phyloP scores from a whole-genome alignment of 192 early-diverging fungal species.

The Rhizophagus sp. region DNA sequence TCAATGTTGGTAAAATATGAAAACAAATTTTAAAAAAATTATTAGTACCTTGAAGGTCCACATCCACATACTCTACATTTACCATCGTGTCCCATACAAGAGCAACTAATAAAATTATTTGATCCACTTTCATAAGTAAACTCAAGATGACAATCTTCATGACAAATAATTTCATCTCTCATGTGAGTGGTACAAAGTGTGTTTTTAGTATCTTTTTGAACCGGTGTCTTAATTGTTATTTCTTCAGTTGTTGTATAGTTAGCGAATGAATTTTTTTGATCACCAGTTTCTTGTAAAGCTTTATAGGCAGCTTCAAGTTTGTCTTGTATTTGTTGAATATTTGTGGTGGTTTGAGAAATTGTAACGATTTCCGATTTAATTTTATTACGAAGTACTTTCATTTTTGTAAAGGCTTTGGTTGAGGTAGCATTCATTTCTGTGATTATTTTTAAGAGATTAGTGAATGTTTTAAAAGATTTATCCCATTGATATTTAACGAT shows the following conservation, averaged over 20 bases:
- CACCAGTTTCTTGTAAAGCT: neutral
- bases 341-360: neutral
- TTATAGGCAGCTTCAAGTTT: neutral
- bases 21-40: neutral
- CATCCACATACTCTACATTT: neutral
- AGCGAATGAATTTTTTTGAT: neutral
- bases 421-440: neutral
- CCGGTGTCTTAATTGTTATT: neutral
- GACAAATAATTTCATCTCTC: neutral
- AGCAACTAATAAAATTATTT: neutral
- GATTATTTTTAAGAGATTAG: neutral
- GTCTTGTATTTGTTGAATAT: neutral
- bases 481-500: neutral
- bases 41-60: neutral
- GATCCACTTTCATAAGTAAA: neutral
- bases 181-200: conserved; percentile 5
- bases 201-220: neutral
- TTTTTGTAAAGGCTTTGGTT: neutral
- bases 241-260: conserved; percentile 10
- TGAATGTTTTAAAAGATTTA: neutral
- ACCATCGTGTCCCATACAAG: neutral
- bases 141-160: neutral
- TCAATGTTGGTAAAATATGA: neutral
- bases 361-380: conserved; percentile 2
- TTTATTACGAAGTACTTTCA: neutral